A percentile compares a stretch with the other conserved stretches of the same genome.
Conservation (phyloP, 345 rosid species). For the Corymbia maculata region DNA sequence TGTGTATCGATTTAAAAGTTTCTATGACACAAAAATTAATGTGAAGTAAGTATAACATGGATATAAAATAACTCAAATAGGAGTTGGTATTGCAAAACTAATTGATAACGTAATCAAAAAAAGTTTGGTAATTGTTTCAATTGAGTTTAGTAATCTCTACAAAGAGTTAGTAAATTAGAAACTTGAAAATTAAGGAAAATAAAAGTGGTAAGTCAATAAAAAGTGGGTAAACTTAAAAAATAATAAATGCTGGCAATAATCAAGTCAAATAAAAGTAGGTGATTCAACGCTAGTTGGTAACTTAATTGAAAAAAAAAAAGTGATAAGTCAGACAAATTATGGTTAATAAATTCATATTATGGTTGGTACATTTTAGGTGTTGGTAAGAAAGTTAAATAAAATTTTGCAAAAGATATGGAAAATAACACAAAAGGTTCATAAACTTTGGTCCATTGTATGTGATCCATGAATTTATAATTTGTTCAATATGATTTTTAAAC, state of each 20-base stretch:
- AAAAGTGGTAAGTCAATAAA: neutral
- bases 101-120: neutral
- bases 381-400: neutral
- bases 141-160: neutral
- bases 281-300: neutral
- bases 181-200: neutral
- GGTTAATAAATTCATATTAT: neutral
- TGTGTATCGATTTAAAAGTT: neutral
- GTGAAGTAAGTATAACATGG: neutral
- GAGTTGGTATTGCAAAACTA: neutral
- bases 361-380: neutral
- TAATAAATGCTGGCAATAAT: neutral
- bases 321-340: neutral
- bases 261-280: neutral
- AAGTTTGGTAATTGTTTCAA: neutral
- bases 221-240: neutral
- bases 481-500: no score
- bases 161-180: neutral
- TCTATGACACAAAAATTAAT: no score
- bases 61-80: neutral
- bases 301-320: neutral
- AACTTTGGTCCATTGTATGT: neutral
- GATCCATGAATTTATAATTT: no score
- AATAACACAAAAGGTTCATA: neutral
- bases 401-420: neutral